phyloP scores from a whole-genome alignment of 305 asterid species.

The Fraxinus floribunda region DNA sequence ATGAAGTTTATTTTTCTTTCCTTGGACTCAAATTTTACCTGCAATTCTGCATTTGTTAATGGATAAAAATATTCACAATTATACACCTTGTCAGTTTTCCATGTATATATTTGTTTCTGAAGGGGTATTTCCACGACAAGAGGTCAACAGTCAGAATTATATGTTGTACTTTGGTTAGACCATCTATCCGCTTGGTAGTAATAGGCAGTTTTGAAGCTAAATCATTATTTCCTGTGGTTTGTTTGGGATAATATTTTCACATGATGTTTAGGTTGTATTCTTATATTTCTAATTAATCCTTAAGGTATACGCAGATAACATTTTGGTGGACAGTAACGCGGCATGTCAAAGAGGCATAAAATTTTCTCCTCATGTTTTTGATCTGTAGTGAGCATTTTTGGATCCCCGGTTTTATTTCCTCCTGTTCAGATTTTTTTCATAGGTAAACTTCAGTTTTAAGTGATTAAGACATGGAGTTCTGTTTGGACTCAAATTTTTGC shows the following conservation, averaged over 20 bases:
- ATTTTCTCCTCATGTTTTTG: background rate
- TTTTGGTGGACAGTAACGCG: background rate
- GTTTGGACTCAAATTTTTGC: background rate
- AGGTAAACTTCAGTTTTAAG: background rate
- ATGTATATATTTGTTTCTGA: background rate
- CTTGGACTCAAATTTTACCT: background rate
- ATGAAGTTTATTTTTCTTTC: background rate
- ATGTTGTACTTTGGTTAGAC: background rate
- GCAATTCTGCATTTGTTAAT: background rate
- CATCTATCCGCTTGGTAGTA: background rate
- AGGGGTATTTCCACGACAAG: background rate
- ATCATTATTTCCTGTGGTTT: background rate
- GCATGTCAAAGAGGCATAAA: background rate
- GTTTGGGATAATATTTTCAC: background rate
- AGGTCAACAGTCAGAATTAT: background rate
- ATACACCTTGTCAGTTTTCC: background rate
- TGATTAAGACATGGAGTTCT: background rate
- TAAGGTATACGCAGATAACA: background rate
- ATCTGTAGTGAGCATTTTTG: background rate
- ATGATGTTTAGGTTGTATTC: background rate
- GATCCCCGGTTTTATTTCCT: too few relatives aligned
- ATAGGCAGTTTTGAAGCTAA: background rate
- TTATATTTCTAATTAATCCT: background rate
- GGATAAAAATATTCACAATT: background rate
- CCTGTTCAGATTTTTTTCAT: background rate